Evolutionary conservation across 441 rosid species (phyloP).

Genomic region (Raphanus hybrid): DNA sequence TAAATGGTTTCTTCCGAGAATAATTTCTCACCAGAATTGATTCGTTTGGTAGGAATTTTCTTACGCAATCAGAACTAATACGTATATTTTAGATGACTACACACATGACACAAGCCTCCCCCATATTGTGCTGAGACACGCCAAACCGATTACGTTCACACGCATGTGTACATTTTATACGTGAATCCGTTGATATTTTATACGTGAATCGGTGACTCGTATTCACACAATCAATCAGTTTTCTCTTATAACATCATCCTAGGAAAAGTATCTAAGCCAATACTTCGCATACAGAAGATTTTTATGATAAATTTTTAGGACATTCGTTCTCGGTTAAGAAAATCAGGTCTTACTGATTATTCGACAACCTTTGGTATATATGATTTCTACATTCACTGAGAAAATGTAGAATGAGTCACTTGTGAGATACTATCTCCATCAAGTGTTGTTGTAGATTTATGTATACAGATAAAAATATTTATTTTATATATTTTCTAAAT

Average conservation of each 20-base stretch:
- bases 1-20: background rate
- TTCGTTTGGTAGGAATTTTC: conserved; percentile 31
- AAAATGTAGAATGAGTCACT: background rate
- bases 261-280: background rate
- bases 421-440: too few species aligned
- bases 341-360: background rate
- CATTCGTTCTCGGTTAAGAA: background rate
- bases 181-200: background rate
- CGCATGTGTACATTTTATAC: background rate
- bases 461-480: too few species aligned
- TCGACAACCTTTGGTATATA: background rate
- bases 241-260: background rate
- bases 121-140: conserved; percentile 13
- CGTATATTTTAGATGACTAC: background rate
- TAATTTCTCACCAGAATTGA: background rate
- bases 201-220: too few species aligned
- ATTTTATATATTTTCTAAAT: too few species aligned
- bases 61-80: background rate
- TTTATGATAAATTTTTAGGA: too few species aligned
- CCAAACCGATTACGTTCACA: background rate
- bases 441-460: too few species aligned
- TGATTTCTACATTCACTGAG: background rate
- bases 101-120: conserved; percentile 13
- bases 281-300: background rate
- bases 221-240: background rate